phyloP scores from a whole-genome alignment of 495 filamentous ascomycete species.

The Darksidea phi region DNA sequence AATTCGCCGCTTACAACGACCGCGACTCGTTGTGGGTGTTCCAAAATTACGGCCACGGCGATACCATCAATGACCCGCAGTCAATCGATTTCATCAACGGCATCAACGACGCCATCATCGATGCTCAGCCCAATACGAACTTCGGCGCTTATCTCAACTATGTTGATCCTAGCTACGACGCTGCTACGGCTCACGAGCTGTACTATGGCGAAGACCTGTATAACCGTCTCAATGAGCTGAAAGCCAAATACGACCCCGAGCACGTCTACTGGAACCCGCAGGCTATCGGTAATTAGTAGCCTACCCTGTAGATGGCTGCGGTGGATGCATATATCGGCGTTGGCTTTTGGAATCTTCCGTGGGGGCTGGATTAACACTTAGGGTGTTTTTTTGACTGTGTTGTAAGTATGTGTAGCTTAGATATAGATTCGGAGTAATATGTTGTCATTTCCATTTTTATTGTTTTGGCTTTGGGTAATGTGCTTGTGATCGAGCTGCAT shows the following conservation, averaged over 20 bases:
- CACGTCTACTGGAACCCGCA: constrained; percentile 66
- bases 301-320: too few species aligned
- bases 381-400: too few species aligned
- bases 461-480: too few species aligned
- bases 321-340: too few species aligned
- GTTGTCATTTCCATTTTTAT: too few species aligned
- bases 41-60: constrained; percentile 34
- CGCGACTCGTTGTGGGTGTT: constrained; percentile 46
- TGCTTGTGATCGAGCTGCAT: too few species aligned
- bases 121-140: constrained; percentile 35
- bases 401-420: too few species aligned
- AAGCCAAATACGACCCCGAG: constrained; percentile 55
- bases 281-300: constrained; percentile 48
- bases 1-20: constrained; percentile 52
- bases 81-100: constrained; percentile 51
- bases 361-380: too few species aligned
- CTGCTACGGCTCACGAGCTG: constrained; percentile 49
- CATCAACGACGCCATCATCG: constrained; percentile 36
- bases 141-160: constrained; percentile 66
- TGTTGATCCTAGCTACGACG: constrained; percentile 59
- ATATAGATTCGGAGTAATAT: too few species aligned
- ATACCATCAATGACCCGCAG: constrained; percentile 17
- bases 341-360: too few species aligned
- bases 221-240: constrained; percentile 50
- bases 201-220: constrained; percentile 59